Evolutionary conservation across 208 protist genomes (phyloP), one percentile per base, ranked within the genome.

Genomic region (Trypanosoma melophagium): DNA sequence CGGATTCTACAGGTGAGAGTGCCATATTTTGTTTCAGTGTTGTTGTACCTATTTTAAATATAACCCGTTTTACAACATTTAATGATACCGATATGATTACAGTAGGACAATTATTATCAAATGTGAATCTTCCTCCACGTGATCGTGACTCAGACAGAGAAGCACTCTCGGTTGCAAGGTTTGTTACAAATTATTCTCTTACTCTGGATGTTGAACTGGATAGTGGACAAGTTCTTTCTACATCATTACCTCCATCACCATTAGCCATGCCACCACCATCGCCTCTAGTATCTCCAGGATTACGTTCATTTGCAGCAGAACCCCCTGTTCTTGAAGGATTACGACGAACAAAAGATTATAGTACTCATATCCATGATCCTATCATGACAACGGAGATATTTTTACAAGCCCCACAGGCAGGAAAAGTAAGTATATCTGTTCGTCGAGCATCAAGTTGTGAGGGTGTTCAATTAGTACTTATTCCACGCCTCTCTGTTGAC

Each of bases 21-120:
- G 53, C 40, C 13, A 67, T 68, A 57, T 77, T 77, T 64, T 60
- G 54, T 16, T 71, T 72, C 52, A 42, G 38, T 40, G 59, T 69
- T 12, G 25, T 80, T 7, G 50, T 80, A 25, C 75, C 75, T 14
- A 51, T 80, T 24, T 58, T 80, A 28, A 22, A 80, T 25, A 69
- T 80, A 31, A 65, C 64, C 8, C 69, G 55, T 24, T 71, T 47
- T 28, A 80, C 69, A 52, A 45, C 31, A 21, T 69, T 74, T 22
- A 59, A 58, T 45, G 38, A 60, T 5, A 24, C 31, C 12, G 75
- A 80, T 47, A 57, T 59, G 35, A 21, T 51, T 14, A 61, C 44
- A 14, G 55, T 80, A 2, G 75, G 62, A 16, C 9, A 76, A 12
- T 54, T 73, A 25, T 56, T 80, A 10, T 16, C 55, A 21, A 60